Percentiles rank a stretch among this genome's conserved stretches.
Evolutionary conservation across 352 stramenopile species (phyloP).

Genomic region (Phytophthora chlamydospora): DNA sequence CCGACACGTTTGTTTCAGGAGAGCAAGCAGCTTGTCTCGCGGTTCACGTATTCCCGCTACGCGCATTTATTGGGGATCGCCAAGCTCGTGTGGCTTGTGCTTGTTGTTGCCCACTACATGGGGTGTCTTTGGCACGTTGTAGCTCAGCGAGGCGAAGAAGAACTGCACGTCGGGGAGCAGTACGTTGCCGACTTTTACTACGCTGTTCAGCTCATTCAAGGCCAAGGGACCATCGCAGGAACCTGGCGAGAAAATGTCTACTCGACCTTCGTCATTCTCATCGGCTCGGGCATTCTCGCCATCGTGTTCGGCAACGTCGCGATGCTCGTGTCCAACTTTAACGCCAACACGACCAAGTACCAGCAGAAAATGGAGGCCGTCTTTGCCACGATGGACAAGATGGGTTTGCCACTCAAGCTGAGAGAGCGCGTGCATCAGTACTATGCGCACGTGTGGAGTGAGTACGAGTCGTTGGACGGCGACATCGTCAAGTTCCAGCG

Average conservation of each 20-base stretch:
- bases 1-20: too few relatives aligned
- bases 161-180: neutral
- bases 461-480: constrained; percentile 52
- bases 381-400: constrained; percentile 57
- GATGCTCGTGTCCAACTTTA: constrained; percentile 64
- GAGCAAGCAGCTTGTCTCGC: too few relatives aligned
- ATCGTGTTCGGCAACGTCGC: constrained; percentile 66
- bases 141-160: neutral
- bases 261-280: constrained; percentile 38
- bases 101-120: constrained; percentile 53
- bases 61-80: constrained; percentile 43
- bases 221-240: constrained; percentile 39
- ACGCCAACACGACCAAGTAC: constrained; percentile 51
- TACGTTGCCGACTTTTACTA: constrained; percentile 51
- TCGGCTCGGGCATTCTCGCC: constrained; percentile 52
- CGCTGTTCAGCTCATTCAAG: constrained; percentile 49
- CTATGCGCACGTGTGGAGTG: constrained; percentile 51
- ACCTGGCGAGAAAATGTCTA: constrained; percentile 40
- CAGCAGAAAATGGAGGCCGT: constrained; percentile 68
- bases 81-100: constrained; percentile 39
- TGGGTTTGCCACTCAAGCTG: constrained; percentile 40
- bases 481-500: constrained; percentile 39
- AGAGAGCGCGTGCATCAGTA: constrained; percentile 49
- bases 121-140: constrained; percentile 52
- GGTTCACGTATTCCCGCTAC: constrained; percentile 5